Evolutionary conservation across 257 asterid genomes (phyloP).

Genomic region (Thymus mandschuricus): DNA sequence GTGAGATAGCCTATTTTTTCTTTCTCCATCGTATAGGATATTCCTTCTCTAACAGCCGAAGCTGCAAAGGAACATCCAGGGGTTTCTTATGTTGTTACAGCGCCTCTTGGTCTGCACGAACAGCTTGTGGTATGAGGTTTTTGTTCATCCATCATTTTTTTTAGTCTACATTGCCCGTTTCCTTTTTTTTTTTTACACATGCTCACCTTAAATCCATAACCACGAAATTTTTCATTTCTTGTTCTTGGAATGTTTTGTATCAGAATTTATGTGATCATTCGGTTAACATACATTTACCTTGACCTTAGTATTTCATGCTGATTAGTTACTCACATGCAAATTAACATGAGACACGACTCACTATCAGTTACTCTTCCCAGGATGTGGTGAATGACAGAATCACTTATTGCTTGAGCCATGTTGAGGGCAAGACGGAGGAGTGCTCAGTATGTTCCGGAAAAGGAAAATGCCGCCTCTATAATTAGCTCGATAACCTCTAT

Average conservation of each 20-base stretch:
- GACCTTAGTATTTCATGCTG: slow-evolving; percentile 8
- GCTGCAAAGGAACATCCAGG: too few relatives aligned
- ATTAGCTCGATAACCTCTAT: slow-evolving; percentile 17
- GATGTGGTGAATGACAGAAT: slow-evolving; percentile 90
- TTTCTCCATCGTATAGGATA: too few relatives aligned
- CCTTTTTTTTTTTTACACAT: too few relatives aligned
- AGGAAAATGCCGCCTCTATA: slow-evolving; percentile 71
- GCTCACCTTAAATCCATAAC: too few relatives aligned
- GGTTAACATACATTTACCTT: neutral
- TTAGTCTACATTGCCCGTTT: too few relatives aligned
- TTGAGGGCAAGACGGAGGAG: slow-evolving; percentile 79
- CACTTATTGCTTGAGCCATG: slow-evolving; percentile 82
- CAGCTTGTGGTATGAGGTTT: too few relatives aligned
- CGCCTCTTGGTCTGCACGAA: too few relatives aligned
- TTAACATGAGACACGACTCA: neutral
- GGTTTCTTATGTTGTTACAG: too few relatives aligned
- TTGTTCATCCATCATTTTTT: too few relatives aligned
- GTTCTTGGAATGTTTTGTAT: neutral
- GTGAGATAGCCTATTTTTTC: too few relatives aligned
- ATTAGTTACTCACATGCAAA: neutral
- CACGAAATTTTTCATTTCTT: too few relatives aligned
- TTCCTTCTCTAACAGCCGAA: too few relatives aligned
- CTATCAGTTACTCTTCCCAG: slow-evolving; percentile 45
- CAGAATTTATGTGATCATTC: neutral
- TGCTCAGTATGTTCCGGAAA: slow-evolving; percentile 94